These are phyloP conservation scores for Sporothrix pseudoabietina DNA, from an alignment of 2,329 filamentous ascomycete species.

Conservation along the genomic window DNA sequence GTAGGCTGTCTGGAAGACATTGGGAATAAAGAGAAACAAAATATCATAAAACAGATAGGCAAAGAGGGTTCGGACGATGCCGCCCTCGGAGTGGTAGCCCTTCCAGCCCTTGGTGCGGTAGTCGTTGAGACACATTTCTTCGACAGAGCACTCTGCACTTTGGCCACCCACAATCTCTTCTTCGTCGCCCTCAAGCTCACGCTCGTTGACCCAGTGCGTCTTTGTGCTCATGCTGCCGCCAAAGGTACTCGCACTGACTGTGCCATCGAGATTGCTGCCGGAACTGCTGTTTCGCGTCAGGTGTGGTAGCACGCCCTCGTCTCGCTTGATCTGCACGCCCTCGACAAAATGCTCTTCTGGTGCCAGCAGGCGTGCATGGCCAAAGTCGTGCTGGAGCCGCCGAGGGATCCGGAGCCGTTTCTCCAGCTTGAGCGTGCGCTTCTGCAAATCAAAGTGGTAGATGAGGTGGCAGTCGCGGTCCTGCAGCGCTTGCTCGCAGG, in stretches of 20 bases:
- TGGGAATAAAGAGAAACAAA: slow-evolving; percentile 88
- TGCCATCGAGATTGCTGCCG: neutral
- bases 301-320: slow-evolving; percentile 38
- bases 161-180: neutral
- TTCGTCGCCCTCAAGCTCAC: neutral
- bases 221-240: slow-evolving; percentile 54
- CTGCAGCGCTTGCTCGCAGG: slow-evolving; percentile 84
- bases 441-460: slow-evolving; percentile 92
- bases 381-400: slow-evolving; percentile 88
- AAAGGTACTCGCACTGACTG: neutral
- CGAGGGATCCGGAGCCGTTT: slow-evolving; percentile 79
- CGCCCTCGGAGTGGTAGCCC: slow-evolving; percentile 90
- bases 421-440: slow-evolving; percentile 88
- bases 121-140: slow-evolving; percentile 88
- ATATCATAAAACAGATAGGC: slow-evolving; percentile 92
- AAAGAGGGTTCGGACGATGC: slow-evolving; percentile 88
- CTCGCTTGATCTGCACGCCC: slow-evolving; percentile 74
- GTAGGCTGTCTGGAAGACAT: slow-evolving; percentile 94
- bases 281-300: slow-evolving; percentile 37
- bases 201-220: slow-evolving; percentile 84
- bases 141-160: slow-evolving; percentile 72
- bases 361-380: slow-evolving; percentile 75
- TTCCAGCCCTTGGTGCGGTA: slow-evolving; percentile 88
- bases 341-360: slow-evolving; percentile 74
- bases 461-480: slow-evolving; percentile 89